These are phyloP conservation scores for Capronia americana DNA, from an alignment of 2,329 filamentous ascomycete species.

Conservation along the genomic window DNA sequence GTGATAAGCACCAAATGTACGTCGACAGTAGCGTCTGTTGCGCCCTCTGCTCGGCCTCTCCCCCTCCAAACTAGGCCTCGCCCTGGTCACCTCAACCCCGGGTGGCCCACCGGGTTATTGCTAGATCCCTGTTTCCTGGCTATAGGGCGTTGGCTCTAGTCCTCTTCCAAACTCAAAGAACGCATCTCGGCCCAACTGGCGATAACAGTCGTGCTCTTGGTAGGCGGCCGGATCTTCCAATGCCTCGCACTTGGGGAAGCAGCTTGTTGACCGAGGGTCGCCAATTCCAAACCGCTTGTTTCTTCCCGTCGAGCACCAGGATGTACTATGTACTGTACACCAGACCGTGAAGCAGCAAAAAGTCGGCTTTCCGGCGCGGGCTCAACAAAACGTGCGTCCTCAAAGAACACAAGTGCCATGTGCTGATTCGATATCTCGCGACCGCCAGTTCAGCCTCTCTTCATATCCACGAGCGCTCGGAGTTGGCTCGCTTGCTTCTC, in stretches of 20 bases:
- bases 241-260: background rate
- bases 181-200: conserved; percentile 10
- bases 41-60: background rate
- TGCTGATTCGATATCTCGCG: background rate
- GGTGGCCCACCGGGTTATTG: background rate
- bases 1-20: conserved; percentile 8
- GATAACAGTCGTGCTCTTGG: conserved; percentile 8
- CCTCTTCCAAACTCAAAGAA: background rate
- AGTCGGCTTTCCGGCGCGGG: too few relatives aligned
- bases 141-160: background rate
- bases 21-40: background rate
- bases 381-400: background rate
- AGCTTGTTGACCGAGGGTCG: background rate
- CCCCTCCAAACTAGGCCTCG: background rate
- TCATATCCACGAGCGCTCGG: background rate
- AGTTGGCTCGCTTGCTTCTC: background rate
- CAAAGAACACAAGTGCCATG: background rate
- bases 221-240: background rate
- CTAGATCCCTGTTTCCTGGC: conserved; percentile 9
- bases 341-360: too few relatives aligned
- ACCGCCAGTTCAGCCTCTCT: conserved; percentile 8
- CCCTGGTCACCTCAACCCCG: conserved; percentile 4
- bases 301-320: background rate
- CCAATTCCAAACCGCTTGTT: background rate
- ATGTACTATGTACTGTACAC: background rate